These are phyloP conservation scores for Metarhizium humberi DNA, from an alignment of 2,329 filamentous ascomycete genomes.

Conservation along the genomic window DNA sequence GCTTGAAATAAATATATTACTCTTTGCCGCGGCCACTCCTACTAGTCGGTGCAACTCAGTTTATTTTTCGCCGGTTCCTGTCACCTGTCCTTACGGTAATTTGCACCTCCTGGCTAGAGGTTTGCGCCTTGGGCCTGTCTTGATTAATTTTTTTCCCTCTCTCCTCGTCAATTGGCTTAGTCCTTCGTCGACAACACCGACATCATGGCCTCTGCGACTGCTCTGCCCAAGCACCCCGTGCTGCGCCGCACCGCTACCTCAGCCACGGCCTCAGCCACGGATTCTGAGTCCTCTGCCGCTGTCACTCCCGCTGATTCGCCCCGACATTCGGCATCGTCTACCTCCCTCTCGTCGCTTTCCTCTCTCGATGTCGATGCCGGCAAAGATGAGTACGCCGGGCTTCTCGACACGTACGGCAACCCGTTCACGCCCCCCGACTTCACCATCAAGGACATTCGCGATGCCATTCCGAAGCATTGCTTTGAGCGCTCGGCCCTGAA, in stretches of 20 bases:
- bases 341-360: slow-evolving; percentile 83
- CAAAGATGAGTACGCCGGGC: slow-evolving; percentile 45
- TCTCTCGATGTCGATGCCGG: slow-evolving; percentile 44
- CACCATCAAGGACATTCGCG: slow-evolving; percentile 94
- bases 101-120: background rate
- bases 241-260: slow-evolving; percentile 40
- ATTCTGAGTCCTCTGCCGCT: slow-evolving; percentile 45
- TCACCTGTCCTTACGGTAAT: background rate
- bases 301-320: slow-evolving; percentile 53
- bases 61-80: background rate
- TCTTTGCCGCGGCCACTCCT: background rate
- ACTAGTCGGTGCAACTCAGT: no score
- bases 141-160: background rate
- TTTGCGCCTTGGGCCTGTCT: background rate
- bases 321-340: slow-evolving; percentile 63
- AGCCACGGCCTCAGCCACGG: slow-evolving; percentile 30
- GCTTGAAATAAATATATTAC: background rate
- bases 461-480: slow-evolving; percentile 97
- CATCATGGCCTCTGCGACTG: slow-evolving; percentile 39
- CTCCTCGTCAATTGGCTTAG: background rate
- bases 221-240: slow-evolving; percentile 31
- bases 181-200: background rate
- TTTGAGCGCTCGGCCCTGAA: slow-evolving; percentile 73
- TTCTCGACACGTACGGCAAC: slow-evolving; percentile 91
- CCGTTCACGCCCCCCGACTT: slow-evolving; percentile 89